These are phyloP conservation scores for Pleurotus tuber-regium DNA, from an alignment of 768 basidiomycete species.

Conservation along the genomic window DNA sequence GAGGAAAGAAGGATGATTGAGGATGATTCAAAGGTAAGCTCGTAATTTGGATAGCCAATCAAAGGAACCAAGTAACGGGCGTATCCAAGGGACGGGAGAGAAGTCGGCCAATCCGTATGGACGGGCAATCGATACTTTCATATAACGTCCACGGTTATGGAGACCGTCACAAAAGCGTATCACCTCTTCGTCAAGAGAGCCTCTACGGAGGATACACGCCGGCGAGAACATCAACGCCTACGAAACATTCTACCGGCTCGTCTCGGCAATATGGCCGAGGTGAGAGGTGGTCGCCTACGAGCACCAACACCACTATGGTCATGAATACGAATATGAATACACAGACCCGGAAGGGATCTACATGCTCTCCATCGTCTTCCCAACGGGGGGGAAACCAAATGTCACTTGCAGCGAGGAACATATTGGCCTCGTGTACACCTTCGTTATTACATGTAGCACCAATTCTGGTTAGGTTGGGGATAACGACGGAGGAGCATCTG, in stretches of 20 bases:
- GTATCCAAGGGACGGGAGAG: not conserved
- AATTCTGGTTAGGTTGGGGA: slow-evolving; percentile 55
- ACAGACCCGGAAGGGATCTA: not conserved
- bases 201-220: not conserved
- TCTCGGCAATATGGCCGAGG: not conserved
- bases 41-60: too few species aligned
- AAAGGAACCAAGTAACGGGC: too few species aligned
- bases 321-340: not conserved
- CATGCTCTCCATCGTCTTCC: too few species aligned
- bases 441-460: slow-evolving; percentile 63
- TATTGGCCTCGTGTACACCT: slow-evolving; percentile 63
- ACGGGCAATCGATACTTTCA: not conserved
- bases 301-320: slow-evolving; percentile 5
- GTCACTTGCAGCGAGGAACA: slow-evolving; percentile 15
- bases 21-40: not conserved
- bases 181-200: not conserved
- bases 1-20: not conserved
- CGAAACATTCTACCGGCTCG: not conserved
- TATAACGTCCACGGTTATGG: not conserved
- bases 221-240: not conserved
- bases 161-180: not conserved
- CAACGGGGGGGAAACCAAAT: not conserved
- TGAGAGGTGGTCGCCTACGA: not conserved
- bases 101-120: not conserved
- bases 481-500: slow-evolving; percentile 57